Evolutionary conservation across 768 basidiomycete genomes (phyloP).

Genomic region (Heimioporus sp.): DNA sequence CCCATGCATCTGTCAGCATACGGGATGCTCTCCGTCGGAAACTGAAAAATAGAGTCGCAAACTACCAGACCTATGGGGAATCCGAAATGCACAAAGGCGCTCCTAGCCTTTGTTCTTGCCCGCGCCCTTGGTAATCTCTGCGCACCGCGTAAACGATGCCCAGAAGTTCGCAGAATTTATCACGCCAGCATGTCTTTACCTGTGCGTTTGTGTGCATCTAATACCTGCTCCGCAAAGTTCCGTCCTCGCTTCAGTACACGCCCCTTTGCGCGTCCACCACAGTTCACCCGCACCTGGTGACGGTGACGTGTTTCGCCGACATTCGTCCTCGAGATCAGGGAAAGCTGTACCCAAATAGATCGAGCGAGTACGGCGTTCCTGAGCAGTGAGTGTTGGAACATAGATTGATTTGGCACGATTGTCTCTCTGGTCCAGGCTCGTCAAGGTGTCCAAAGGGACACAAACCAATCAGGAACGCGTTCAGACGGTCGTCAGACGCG

Average conservation of each 20-base stretch:
- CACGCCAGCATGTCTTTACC: too few species aligned
- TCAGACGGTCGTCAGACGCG: slow-evolving; percentile 77
- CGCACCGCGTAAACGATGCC: too few species aligned
- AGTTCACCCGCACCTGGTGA: slow-evolving; percentile 53
- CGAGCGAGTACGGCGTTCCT: slow-evolving; percentile 84
- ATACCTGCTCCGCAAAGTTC: too few species aligned
- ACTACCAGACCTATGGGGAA: too few species aligned
- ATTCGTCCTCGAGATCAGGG: slow-evolving; percentile 82
- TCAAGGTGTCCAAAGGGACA: slow-evolving; percentile 63
- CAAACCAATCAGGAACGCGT: slow-evolving; percentile 40
- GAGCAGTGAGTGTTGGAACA: slow-evolving; percentile 69
- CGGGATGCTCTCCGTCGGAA: too few species aligned
- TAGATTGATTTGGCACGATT: slow-evolving; percentile 76
- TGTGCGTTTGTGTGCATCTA: too few species aligned
- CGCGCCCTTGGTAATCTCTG: too few species aligned
- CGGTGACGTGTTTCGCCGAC: slow-evolving; percentile 80
- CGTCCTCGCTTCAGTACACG: slow-evolving; percentile 71
- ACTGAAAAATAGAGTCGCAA: too few species aligned
- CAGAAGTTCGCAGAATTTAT: too few species aligned
- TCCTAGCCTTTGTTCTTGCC: too few species aligned
- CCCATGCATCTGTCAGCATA: too few species aligned
- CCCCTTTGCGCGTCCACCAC: slow-evolving; percentile 86
- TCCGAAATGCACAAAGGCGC: too few species aligned
- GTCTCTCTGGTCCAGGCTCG: slow-evolving; percentile 87
- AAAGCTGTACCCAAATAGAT: slow-evolving; percentile 75